Evolutionary conservation across 495 filamentous ascomycete genomes (phyloP), one percentile per base, ranked within the genome.

Genomic region (Daldinia childiae): DNA sequence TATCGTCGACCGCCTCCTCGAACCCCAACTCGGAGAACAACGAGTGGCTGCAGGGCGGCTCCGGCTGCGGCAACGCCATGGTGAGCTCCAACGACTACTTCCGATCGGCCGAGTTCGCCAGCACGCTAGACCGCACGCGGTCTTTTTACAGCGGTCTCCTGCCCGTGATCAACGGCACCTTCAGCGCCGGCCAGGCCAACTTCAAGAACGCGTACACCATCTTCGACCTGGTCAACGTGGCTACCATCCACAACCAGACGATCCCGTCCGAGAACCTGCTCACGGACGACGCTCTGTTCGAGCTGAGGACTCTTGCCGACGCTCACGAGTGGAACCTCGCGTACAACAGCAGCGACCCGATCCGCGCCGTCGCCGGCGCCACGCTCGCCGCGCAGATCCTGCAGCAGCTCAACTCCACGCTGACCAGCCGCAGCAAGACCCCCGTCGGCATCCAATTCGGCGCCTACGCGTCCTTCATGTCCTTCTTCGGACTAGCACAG

Each of bases 191-290:
- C 38, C 71, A 87, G 55, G 85, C 87, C 58, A 89, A 48, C 69
- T 93, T 87, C 83, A 88, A 89, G 77, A 92, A 93, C 74, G 91
- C 89, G 26, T 94, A 93, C 79, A 79, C 83, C 61, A 90, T 95
- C 75, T 92, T 83, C 69, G 92, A 97, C 75, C 88, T 88, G 64
- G 79, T 95, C 76, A 89, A 95, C 67, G 92, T 93, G 50, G 89
- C 90, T 54, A 77, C 77, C 26, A 85, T 91, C 76, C 91, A 95
- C 80, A 95, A 95, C 80, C 56, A 79, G 38, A 87, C 84, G 27
- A 86, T 93, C 64, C 78, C 84, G 17, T 63, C 75, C 7, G 61
- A 64, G 15, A 66, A 85, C n/a, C 79, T 85, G 26, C 78, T 93
- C 30, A 85, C 81, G 21, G 15, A 75, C 24, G 79, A 80, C 0